Evolutionary conservation across 1,284 basidiomycete species (phyloP).

Genomic region (Sporisorium reilianum): DNA sequence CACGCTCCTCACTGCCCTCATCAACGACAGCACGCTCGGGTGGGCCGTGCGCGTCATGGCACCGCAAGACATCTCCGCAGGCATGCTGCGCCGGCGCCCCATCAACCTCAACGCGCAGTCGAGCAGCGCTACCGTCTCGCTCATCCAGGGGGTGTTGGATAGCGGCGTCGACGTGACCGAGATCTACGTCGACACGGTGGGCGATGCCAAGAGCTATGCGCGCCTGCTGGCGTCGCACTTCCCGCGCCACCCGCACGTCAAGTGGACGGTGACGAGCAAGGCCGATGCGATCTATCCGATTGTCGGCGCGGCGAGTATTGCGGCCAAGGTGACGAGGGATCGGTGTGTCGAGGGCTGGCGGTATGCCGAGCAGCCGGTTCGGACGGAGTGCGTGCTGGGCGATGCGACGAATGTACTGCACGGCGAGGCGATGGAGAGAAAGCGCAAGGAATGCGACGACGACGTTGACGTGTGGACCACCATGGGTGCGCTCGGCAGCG

Average conservation of each 20-base stretch:
- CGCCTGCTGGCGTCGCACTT: constrained; percentile 53
- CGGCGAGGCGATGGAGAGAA: constrained; percentile 19
- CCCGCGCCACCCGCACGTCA: constrained; percentile 64
- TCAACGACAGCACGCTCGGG: constrained; percentile 69
- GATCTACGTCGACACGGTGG: constrained; percentile 96
- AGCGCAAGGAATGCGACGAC: constrained; percentile 30
- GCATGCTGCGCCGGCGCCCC: constrained; percentile 87
- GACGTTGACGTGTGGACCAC: constrained; percentile 24
- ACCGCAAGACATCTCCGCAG: constrained; percentile 88
- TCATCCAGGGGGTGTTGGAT: constrained; percentile 86
- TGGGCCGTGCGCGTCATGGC: constrained; percentile 87
- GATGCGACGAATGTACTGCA: constrained; percentile 19
- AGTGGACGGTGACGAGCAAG: constrained; percentile 90
- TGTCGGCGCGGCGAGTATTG: constrained; percentile 94
- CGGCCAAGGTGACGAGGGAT: constrained; percentile 95
- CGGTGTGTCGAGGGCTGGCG: constrained; percentile 87
- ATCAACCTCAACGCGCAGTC: constrained; percentile 93
- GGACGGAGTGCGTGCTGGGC: constrained; percentile 13
- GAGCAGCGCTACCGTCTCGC: constrained; percentile 86
- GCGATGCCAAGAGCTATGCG: constrained; percentile 86
- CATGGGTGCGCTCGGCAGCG: constrained; percentile 34
- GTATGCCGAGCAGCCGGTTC: constrained; percentile 70
- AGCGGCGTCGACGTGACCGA: constrained; percentile 85
- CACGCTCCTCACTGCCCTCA: constrained; percentile 64
- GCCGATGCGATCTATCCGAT: constrained; percentile 96